Base-by-base conservation (phyloP, 441 rosid species). In the Populus trichocarpa region DNA sequence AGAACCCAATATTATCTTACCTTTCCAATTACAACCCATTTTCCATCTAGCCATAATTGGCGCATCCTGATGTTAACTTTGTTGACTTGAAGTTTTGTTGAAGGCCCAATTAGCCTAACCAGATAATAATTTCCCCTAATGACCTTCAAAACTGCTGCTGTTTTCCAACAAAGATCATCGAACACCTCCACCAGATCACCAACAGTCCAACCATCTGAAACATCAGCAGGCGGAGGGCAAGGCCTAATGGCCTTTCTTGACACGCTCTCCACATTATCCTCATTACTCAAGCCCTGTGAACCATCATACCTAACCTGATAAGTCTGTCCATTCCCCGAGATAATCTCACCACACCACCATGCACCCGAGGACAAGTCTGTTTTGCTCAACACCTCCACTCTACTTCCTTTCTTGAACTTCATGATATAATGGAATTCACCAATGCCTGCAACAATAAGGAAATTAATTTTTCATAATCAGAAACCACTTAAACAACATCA, bases 181-280 rank as follows among this genome's bases (percentile, higher is more conserved):
- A 87, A 84, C 42, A 89, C 91, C 87, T 93, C 97, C 1, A 91
- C 89, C 35, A 90, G 11, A 67, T 89, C 92, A 74, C 97, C 97
- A 69, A 85, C 25, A 71, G 79, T 82, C 92, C 91, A 89, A 68
- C 80, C 35, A 40, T 72, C 83, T 5, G 70, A 73, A 77, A 61
- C 82, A 28, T 74, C 71, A 11, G 82, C 70, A 64, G 82, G 86
- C 1, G 93, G 94, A 80, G 91, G 95, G 78, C 84, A 85, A 36
- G 96, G 97, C 84, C 94, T 90, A 35, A 91, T 85, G 12, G 69
- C 76, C 87, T 85, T 88, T 82, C 90, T 84, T 2, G 89, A 72
- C 64, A 87, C 91, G 74, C 83, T 88, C 83, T 87, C 92, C 76
- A 73, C 50, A 4, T 35, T 38, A 6, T 53, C 70, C 67, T 78